Percentiles rank a stretch among this genome's conserved stretches.
Conservation (phyloP, 2,329 filamentous ascomycete genomes). For the Orbilia blumenaviensis region DNA sequence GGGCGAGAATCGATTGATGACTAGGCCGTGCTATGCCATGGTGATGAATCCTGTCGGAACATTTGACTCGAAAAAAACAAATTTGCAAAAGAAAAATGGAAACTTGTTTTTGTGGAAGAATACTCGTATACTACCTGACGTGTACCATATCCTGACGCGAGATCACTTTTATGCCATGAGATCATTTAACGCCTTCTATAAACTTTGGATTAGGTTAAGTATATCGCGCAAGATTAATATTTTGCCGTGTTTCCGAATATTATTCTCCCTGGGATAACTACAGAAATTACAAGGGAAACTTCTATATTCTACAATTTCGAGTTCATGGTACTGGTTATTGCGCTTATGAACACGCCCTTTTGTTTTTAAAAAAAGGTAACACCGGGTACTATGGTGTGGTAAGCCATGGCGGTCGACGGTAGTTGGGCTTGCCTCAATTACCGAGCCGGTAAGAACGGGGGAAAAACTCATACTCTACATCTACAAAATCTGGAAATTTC, state of each 20-base stretch:
- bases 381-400: not conserved
- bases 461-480: not conserved
- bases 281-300: too few relatives aligned
- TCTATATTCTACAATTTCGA: too few relatives aligned
- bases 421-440: not conserved
- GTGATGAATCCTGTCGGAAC: not conserved
- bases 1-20: too few relatives aligned
- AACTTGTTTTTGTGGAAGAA: too few relatives aligned
- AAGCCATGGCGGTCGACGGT: not conserved
- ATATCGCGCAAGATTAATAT: not conserved
- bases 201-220: not conserved
- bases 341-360: not conserved
- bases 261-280: too few relatives aligned
- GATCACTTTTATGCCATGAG: not conserved
- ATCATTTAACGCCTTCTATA: not conserved
- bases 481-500: not conserved
- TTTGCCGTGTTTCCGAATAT: not conserved
- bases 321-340: too few relatives aligned
- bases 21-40: too few relatives aligned
- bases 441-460: not conserved
- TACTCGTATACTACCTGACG: too few relatives aligned
- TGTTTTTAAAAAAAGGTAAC: not conserved
- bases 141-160: not conserved
- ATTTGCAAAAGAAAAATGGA: not conserved
- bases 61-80: not conserved